Evolutionary conservation across 108 stramenopile species (phyloP), one percentile per base, ranked within the genome.

Genomic region (Cyclotella atomus): DNA sequence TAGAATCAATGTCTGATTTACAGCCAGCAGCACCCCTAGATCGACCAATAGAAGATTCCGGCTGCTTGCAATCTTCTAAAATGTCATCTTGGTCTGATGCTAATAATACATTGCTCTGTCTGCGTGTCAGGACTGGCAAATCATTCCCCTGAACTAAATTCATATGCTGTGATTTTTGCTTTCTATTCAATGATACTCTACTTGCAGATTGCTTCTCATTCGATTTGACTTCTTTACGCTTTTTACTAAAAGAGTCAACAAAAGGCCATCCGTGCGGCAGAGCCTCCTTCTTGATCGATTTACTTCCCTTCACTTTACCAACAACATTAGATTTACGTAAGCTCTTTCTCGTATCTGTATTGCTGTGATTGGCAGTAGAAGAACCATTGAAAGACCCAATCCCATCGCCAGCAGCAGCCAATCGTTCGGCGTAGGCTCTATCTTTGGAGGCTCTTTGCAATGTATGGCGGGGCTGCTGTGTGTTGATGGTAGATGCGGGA

Each of bases 401-500:
- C 6, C 2, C 7, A 19, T 60, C 23, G 2, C 44, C 44, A 1
- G 0, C 12, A 33, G 59, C 38, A 14, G 65, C 77, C 34, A 79
- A 41, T 5, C 77, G 64, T 33, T 71, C 59, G 9, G 77, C 77
- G 36, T 79, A 79, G 0, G 47, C 77, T 33, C 65, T 79, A 49
- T 79, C 77, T 59, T 79, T 79, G 12, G 77, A 67, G 16, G 68
- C 70, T 16, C 77, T 44, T 27, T 79, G 77, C 34, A 79, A 29
- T 32, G 33, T 52, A 45, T 28, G 41, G 59, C 27, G 28, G 45
- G 25, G 19, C 29, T 49, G 34, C 27, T 50, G 16, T 9, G 36
- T 24, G 2, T 29, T 43, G 30, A 54, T 21, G 54, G 60, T 7
- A 6, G 35, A 15, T 12, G 29, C 36, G 34, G 16, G 29, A 15